Conservation (phyloP, 257 asterid species). For the Avicennia marina region DNA sequence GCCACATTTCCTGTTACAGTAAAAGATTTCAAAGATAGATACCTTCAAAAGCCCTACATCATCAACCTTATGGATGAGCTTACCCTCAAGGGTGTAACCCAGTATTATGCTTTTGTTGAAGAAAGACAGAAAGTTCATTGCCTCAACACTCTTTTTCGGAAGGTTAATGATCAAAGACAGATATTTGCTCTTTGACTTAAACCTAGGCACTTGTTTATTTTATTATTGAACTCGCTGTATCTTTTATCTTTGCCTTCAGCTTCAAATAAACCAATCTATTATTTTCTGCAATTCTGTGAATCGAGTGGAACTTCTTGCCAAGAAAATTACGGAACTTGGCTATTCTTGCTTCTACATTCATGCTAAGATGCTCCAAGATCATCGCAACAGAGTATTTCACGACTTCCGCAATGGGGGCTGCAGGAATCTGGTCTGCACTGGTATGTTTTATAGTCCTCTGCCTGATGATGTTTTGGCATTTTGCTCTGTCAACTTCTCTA, state of each 20-base stretch:
- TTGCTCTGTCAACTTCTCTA: too few relatives aligned
- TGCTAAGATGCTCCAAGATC: too few relatives aligned
- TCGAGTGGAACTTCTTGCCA: conserved; percentile 91
- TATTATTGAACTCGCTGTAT: too few relatives aligned
- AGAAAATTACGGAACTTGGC: conserved; percentile 91
- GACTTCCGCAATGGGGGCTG: conserved; percentile 98
- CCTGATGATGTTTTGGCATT: too few relatives aligned
- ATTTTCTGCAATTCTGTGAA: conserved; percentile 93
- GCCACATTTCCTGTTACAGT: conserved; percentile 33
- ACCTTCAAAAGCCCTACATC: conserved; percentile 24
- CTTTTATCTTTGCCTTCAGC: conserved; percentile 49
- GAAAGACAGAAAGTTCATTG: conserved; percentile 38
- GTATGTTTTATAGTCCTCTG: conserved; percentile 29
- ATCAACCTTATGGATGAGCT: conserved; percentile 39
- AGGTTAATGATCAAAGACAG: too few relatives aligned
- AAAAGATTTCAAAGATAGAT: conserved; percentile 27
- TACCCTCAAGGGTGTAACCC: conserved; percentile 35
- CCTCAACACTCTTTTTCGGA: conserved; percentile 38
- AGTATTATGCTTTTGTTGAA: conserved; percentile 34
- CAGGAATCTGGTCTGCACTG: conserved; percentile 95
- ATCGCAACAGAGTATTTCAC: too few relatives aligned
- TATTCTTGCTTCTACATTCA: conserved; percentile 93
- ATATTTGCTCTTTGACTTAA: too few relatives aligned
- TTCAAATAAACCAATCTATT: conserved; percentile 90
- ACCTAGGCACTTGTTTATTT: too few relatives aligned